Evolutionary conservation across 192 early-diverging fungal genomes (phyloP), one percentile per base, ranked within the genome.

Genomic region (Spizellomyces punctatus): DNA sequence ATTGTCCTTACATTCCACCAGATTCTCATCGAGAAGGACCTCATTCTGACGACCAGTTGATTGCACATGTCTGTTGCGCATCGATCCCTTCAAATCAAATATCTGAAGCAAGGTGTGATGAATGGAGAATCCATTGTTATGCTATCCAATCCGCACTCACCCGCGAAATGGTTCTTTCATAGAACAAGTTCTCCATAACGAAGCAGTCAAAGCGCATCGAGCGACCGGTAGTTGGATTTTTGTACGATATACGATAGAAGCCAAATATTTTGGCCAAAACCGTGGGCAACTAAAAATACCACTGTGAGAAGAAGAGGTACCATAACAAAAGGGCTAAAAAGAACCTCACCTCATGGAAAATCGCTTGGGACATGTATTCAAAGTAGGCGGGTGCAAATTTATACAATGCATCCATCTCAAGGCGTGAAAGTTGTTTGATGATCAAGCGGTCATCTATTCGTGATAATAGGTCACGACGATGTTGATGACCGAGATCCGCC

Each of bases 111-210:
- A 9, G 44, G 19, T 4, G 46, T 16, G 8, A 61, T 42, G 9
- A 36, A 74, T 54, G 52, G 6, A 5, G 12, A 0, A 50, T 58
- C 0, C 42, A 66, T 49, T 12, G 21, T 46, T 43, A 27, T 46
- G 69, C 6, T 4, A 44, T 64, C 27, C 2, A 36, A 36, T 36
- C 27, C 27, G 45, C 42, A 58, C 64, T 8, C 80, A 91, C 89
- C 79, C 82, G 88, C 8, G 82, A 82, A 64, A 94, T 89, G 55
- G 86, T 88, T 46, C 94, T 88, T 57, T 95, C 88, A 74, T 91
- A 96, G 69, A 95, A 98, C 46, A 98, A 76, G 64, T 98, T 98
- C 75, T 98, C 96, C 96, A 96, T 96, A 12, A 98, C 91, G 12
- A 96, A 76, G 8, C 96, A 87, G 77, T 95, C 93, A 89, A 98